A percentile compares a stretch with the other conserved stretches of the same genome.
phyloP scores from a whole-genome alignment of 768 basidiomycete species.

The Termitomyces sp. region DNA sequence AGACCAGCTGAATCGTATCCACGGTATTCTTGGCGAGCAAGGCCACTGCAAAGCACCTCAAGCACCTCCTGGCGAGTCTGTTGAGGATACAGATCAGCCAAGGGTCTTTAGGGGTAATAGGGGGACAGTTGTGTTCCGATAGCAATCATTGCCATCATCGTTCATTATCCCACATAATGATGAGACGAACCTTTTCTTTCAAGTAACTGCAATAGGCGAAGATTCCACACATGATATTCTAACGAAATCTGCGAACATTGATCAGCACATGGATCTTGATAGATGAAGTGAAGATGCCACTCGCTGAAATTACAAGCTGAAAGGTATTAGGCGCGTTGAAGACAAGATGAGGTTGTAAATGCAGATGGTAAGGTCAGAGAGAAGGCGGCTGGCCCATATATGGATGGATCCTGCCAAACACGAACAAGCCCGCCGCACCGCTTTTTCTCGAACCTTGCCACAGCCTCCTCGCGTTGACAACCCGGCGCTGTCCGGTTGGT shows the following conservation, averaged over 20 bases:
- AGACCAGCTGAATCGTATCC: slow-evolving; percentile 96
- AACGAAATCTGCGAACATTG: not conserved
- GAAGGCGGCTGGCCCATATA: slow-evolving; percentile 13
- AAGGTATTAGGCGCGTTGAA: slow-evolving; percentile 22
- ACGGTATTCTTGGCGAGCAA: slow-evolving; percentile 94
- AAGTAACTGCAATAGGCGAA: slow-evolving; percentile 95
- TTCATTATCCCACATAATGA: not conserved
- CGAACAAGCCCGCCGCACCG: slow-evolving; percentile 23
- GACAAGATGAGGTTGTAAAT: slow-evolving; percentile 8
- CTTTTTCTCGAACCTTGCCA: slow-evolving; percentile 13
- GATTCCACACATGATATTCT: slow-evolving; percentile 81
- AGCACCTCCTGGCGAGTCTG: slow-evolving; percentile 89
- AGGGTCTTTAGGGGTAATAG: not conserved
- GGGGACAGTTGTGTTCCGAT: not conserved
- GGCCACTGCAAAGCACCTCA: slow-evolving; percentile 86
- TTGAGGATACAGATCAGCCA: slow-evolving; percentile 12
- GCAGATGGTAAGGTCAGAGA: slow-evolving; percentile 7
- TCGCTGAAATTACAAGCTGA: slow-evolving; percentile 15
- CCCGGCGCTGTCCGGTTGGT: not conserved
- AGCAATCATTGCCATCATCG: not conserved
- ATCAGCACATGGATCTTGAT: not conserved
- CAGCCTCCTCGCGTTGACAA: slow-evolving; percentile 2
- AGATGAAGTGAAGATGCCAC: not conserved
- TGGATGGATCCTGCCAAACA: slow-evolving; percentile 24
- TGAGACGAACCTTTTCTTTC: slow-evolving; percentile 78